Base-by-base conservation (phyloP, 2,329 filamentous ascomycete species). In the Trichoderma aggressivum region DNA sequence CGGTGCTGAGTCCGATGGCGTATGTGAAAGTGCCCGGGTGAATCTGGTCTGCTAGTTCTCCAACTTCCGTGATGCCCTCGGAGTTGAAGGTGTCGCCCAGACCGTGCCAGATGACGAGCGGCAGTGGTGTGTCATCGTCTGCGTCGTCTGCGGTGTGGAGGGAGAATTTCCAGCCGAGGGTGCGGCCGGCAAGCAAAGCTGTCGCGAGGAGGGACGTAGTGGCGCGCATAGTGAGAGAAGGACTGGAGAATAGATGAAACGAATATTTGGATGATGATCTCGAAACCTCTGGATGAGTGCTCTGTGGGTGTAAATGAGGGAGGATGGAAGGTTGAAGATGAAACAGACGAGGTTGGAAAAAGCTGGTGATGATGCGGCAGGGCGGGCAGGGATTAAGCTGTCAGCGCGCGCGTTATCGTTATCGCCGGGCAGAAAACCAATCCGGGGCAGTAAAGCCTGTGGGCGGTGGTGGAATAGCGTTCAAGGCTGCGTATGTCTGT, bases 21-120 rank as follows among this genome's bases (percentile, higher is more conserved):
- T 98, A 92, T 26, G 96, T 90, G 77, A 93, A 90, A 18, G 94
- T 98, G 72, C 93, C 94, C 0, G 94, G 94, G 81, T 97, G 89
- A 71, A 89, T 84, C 63, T 87, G 81, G 71, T 93, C 87, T 74
- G 91, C 91, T 62, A 98, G 86, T n/a, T 86, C 83, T 74, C 88
- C 92, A 36, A 97, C 86, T 68, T 86, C 81, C 75, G 89, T 87
- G 70, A 98, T 86, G 71, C 94, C 94, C 2, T 94, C 90, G 74
- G 89, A 88, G 66, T 89, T 87, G 83, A 90, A 97, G 80, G 90
- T 88, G 82, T 96, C 93, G 76, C 89, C 90, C 12, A 90, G 84
- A 30, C 89, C 96, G 81, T 99, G 96, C 96, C 96, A 99, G 82
- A 99, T 92, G 72, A 99, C 87, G 43, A 99, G 86, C 1, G 96